These are phyloP conservation scores for Daphne laureola DNA, from an alignment of 441 rosid genomes.

Conservation along the genomic window DNA sequence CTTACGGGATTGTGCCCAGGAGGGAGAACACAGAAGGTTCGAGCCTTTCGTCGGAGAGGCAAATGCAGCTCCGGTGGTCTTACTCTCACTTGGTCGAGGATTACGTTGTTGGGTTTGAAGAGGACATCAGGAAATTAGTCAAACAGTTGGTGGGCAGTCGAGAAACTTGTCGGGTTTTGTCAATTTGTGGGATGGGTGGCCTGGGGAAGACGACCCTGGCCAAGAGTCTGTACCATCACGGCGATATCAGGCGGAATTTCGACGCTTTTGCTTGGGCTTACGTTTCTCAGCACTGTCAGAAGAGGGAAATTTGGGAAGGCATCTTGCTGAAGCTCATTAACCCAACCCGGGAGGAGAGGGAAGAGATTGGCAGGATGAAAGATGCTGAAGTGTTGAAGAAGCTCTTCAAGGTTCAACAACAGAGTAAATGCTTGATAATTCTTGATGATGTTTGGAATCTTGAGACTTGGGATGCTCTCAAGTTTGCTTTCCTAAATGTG, in stretches of 20 bases:
- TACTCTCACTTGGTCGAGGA: constrained; percentile 17
- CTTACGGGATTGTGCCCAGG: constrained; percentile 9
- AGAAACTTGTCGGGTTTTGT: constrained; percentile 5
- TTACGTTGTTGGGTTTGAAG: constrained; percentile 18
- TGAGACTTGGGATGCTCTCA: constrained; percentile 20
- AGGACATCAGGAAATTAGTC: constrained; percentile 9
- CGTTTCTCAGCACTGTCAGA: constrained; percentile 23
- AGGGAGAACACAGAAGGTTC: constrained; percentile 4
- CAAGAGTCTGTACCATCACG: constrained; percentile 12
- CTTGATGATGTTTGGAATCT: constrained; percentile 27
- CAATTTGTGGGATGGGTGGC: constrained; percentile 21
- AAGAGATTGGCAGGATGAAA: constrained; percentile 14
- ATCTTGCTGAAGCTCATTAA: constrained; percentile 15
- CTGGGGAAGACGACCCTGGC: constrained; percentile 24
- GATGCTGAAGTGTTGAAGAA: constrained; percentile 16
- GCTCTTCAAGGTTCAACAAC: constrained; percentile 9
- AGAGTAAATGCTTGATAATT: constrained; percentile 25
- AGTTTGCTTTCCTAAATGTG: constrained; percentile 15
- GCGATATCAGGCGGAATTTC: constrained; percentile 15
- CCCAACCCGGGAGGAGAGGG: constrained; percentile 13
- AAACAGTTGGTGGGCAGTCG: neutral
- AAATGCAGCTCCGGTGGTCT: constrained; percentile 12
- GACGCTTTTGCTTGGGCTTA: constrained; percentile 25
- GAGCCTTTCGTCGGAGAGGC: constrained; percentile 3
- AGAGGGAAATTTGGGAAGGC: constrained; percentile 15